Conservation (phyloP, 768 basidiomycete genomes). For the Boletellus ananas region DNA sequence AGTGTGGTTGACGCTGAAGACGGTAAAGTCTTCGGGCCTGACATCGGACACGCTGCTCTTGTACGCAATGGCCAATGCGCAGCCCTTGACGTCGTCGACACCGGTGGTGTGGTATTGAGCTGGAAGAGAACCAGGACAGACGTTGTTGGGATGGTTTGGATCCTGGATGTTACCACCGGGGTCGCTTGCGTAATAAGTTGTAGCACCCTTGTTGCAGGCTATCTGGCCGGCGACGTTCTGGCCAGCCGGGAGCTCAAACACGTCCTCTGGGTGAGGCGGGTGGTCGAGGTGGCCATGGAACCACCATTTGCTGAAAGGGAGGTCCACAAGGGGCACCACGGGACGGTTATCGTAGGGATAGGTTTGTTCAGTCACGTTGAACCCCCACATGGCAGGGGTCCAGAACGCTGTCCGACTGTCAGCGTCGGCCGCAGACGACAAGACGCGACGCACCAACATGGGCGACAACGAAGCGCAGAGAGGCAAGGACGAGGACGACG, state of each 20-base stretch:
- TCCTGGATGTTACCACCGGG: constrained; percentile 52
- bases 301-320: constrained; percentile 49
- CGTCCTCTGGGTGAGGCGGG: constrained; percentile 54
- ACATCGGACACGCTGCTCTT: constrained; percentile 54
- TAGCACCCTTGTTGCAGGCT: constrained; percentile 57
- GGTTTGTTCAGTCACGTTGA: constrained; percentile 56
- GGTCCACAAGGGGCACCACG: constrained; percentile 37
- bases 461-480: constrained; percentile 6
- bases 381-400: constrained; percentile 62
- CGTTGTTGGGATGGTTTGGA: constrained; percentile 44
- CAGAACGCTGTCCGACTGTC: constrained; percentile 39
- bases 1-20: constrained; percentile 73
- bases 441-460: constrained; percentile 18
- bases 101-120: constrained; percentile 55
- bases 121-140: constrained; percentile 46
- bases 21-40: constrained; percentile 62
- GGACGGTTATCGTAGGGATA: constrained; percentile 65
- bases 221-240: constrained; percentile 50
- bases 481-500: background rate
- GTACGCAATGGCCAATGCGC: constrained; percentile 75
- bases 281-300: constrained; percentile 58
- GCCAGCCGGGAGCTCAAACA: constrained; percentile 61
- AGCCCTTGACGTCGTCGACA: constrained; percentile 53
- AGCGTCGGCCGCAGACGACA: background rate
- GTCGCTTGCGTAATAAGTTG: constrained; percentile 52